Base-by-base conservation (phyloP, 176 grass and related monocot species). In the Cymbopogon citratus region DNA sequence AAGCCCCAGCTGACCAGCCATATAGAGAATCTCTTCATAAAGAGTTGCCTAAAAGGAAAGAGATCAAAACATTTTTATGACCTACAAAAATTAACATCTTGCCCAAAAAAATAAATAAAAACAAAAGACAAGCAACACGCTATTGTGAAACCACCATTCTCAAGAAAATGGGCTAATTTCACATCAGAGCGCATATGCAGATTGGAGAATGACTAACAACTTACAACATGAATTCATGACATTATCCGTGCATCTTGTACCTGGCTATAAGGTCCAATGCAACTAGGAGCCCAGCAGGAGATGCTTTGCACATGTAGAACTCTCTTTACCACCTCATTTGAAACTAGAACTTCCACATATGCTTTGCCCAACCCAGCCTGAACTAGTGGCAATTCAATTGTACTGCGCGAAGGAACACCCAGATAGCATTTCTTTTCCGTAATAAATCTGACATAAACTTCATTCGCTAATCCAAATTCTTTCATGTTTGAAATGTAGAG, bases 251-350 rank as follows among this genome's bases (percentile, higher is more conserved):
- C 18, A 51, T 85, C 38, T 74, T 64, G 73, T 74, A 94, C 95
- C 92, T 98, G 95, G 84, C 92, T 98, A 63, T 98, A 98, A 69
- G 95, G 95, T 77, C 95, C 95, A 0, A 98, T 98, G 89, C 95
- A 98, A 84, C 95, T 98, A 86, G 95, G 95, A 26, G 95, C 95
- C 95, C 95, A 98, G 79, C 91, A 98, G 52, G 95, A 98, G 82
- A 98, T 89, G 90, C 95, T 98, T 76, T 98, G 95, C 69, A 98
- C 95, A 74, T 98, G 95, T 74, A 98, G 90, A 88, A 98, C 95
- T 89, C 78, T 91, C 81, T 94, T 98, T 74, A 74, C 63, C 16
- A 90, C 82, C 59, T 98, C 90, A 28, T 81, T 89, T 81, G 95
- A 60, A 43, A 91, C 88, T 77, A 98, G 81, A 78, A 98, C 92